A percentile compares a stretch with the other conserved stretches of the same genome.
Conservation (phyloP, 352 stramenopile species). For the Globisporangium camurandrum region DNA sequence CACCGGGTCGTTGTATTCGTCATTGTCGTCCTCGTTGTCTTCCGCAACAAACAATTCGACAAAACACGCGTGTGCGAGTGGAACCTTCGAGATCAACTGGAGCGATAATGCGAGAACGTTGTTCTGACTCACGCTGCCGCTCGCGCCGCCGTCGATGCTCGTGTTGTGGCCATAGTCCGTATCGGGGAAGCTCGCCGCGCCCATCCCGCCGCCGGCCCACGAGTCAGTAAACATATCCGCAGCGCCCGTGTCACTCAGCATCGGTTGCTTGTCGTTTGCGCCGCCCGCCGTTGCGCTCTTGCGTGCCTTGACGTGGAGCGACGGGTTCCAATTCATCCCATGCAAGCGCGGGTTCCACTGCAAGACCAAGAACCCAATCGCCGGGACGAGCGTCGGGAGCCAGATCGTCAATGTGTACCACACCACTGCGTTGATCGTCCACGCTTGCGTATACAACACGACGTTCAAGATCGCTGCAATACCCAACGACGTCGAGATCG, state of each 20-base stretch:
- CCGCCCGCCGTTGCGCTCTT: constrained; percentile 5
- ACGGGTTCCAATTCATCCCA: constrained; percentile 61
- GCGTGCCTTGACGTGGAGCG: constrained; percentile 40
- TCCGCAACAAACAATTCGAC: constrained; percentile 72
- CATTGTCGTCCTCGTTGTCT: constrained; percentile 51
- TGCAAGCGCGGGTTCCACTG: constrained; percentile 80
- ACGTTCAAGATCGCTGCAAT: constrained; percentile 55
- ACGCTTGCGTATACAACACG: constrained; percentile 54
- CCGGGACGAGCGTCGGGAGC: constrained; percentile 65
- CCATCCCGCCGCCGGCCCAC: constrained; percentile 48
- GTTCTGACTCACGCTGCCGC: constrained; percentile 42
- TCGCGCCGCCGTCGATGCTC: constrained; percentile 56
- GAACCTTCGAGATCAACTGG: constrained; percentile 52
- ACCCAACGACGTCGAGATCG: constrained; percentile 58
- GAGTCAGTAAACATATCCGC: constrained; percentile 35
- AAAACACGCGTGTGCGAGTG: constrained; percentile 64
- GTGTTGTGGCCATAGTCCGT: constrained; percentile 62
- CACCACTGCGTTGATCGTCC: constrained; percentile 58
- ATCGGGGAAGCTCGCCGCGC: constrained; percentile 60
- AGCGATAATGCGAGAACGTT: constrained; percentile 75
- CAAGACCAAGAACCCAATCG: constrained; percentile 70
- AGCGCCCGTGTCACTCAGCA: constrained; percentile 13
- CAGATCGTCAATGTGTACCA: constrained; percentile 82
- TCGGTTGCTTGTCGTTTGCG: constrained; percentile 22
- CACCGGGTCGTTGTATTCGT: constrained; percentile 39